These are phyloP conservation scores for Pseudogymnoascus sp. DNA, from an alignment of 2,329 filamentous ascomycete genomes.

Conservation along the genomic window DNA sequence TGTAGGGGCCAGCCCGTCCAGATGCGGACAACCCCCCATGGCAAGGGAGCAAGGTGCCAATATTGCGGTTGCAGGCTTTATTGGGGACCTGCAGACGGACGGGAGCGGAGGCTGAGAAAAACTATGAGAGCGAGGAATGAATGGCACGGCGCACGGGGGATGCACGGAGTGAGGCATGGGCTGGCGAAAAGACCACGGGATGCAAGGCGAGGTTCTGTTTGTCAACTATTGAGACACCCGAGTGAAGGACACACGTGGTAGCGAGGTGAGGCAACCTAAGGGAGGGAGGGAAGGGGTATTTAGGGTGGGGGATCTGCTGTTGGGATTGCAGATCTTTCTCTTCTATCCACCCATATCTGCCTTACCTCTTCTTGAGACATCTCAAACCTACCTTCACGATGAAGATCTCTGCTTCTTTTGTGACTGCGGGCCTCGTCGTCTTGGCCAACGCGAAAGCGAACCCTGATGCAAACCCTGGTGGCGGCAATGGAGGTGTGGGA, in stretches of 20 bases:
- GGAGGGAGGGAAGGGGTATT: not conserved
- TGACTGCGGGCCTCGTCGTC: not conserved
- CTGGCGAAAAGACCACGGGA: not conserved
- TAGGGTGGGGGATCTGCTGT: conserved; percentile 3
- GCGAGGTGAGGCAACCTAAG: not conserved
- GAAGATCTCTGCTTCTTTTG: conserved; percentile 2
- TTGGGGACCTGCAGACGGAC: conserved; percentile 1
- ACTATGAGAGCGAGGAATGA: not conserved
- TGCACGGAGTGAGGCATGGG: not conserved
- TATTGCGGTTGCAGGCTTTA: not conserved
- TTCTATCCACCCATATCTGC: not conserved
- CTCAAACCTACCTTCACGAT: not conserved
- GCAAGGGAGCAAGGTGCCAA: not conserved
- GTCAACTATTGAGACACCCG: not conserved
- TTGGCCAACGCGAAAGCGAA: not conserved
- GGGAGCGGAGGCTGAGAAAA: not conserved
- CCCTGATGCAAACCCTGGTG: not conserved
- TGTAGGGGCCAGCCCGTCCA: not conserved
- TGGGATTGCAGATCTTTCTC: not conserved
- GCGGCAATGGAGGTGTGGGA: not conserved
- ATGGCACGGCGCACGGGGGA: not conserved
- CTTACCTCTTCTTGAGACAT: not conserved
- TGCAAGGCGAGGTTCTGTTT: not conserved
- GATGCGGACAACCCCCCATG: not conserved
- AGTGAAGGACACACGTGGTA: not conserved